A percentile compares a stretch with the other conserved stretches of the same genome.
Conservation (phyloP, 306 rosid species). For the Quercus berberidifolia region DNA sequence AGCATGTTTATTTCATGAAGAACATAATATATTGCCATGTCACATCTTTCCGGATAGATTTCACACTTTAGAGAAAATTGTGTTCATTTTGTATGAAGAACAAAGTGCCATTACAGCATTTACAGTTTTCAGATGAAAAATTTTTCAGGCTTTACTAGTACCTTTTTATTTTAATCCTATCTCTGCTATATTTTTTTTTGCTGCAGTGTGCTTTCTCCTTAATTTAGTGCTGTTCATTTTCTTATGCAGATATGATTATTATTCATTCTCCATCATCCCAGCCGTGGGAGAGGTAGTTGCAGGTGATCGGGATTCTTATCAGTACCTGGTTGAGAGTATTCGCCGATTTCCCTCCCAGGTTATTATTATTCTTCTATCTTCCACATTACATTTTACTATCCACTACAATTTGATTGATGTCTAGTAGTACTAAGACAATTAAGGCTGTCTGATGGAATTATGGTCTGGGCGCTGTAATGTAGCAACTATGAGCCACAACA, state of each 20-base stretch:
- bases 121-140: neutral
- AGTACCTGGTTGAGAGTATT: conserved; percentile 93
- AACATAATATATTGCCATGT: neutral
- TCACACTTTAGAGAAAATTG: neutral
- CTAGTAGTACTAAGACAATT: neutral
- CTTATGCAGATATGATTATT: conserved; percentile 63
- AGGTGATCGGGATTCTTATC: conserved; percentile 84
- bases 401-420: conserved; percentile 9
- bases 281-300: conserved; percentile 76
- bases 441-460: neutral
- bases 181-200: neutral
- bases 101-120: neutral
- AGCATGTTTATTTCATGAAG: neutral
- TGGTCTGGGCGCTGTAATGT: neutral
- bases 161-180: neutral
- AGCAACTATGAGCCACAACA: neutral
- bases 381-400: neutral
- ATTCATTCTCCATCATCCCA: conserved; percentile 79
- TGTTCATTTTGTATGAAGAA: neutral
- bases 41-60: neutral
- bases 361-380: neutral
- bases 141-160: neutral
- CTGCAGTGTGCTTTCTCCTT: neutral
- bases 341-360: conserved; percentile 94
- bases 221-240: conserved; percentile 16